Evolutionary conservation across 176 grass and related monocot genomes (phyloP), one percentile per base, ranked within the genome.

Genomic region (Eremochloa ophiuroides): DNA sequence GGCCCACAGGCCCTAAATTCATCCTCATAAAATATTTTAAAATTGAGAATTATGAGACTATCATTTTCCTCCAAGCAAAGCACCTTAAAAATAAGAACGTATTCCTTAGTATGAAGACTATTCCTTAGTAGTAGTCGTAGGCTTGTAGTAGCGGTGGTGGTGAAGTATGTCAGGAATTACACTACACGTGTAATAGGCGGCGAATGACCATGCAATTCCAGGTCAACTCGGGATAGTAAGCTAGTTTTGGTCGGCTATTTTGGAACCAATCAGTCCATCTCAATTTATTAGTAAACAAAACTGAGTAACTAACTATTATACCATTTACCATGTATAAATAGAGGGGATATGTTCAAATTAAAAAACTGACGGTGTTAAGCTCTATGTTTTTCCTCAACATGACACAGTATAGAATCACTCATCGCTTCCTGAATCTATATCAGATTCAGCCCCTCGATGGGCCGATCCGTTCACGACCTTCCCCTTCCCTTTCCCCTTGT

Each of bases 401-500:
- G 43, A 68, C 38, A 74, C 7, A 14, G 50, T 63, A 69, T 62
- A 51, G 51, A 81, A 63, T 89, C 55, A 90, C 61, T 90, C 88
- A 41, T 90, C 88, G 22, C 74, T 86, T 39, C 60, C 66, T 38
- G 88, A 90, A 73, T 82, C 83, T 83, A 82, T 74, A 73, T 90
- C 83, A 38, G 88, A 90, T 68, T 50, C 31, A 26, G 60, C 60
- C 62, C 74, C 81, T 61, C 74, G 67, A 50, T 83, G 83, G 11
- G 79, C 73, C 28, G 43, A 68, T 69, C 91, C 92, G 12, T 94
- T 97, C 26, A 81, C 79, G 37, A 62, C 51, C 77, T 95, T 99
- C 1, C 86, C 76, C 76, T 95, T 91, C 3, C 84, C 84, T 68
- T 93, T 91, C 11, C 79, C 86, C 75, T 93, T 93, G 30, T 81